phyloP scores from a whole-genome alignment of 345 rosid species.

The Boechera divaricarpa region DNA sequence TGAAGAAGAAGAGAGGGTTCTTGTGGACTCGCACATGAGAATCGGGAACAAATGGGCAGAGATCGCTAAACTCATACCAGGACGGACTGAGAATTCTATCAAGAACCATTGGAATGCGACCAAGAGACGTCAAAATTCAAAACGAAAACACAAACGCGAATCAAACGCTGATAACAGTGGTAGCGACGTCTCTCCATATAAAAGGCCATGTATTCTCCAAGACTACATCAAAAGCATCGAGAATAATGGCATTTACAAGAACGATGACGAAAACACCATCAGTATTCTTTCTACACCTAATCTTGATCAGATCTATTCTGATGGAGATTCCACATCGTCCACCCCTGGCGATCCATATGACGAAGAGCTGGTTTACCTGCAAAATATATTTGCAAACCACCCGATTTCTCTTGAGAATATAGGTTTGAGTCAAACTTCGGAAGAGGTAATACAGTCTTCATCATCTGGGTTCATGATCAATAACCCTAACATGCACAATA shows the following conservation, averaged over 20 bases:
- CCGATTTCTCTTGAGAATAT: conserved; percentile 38
- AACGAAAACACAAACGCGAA: conserved; percentile 60
- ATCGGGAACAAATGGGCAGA: conserved; percentile 96
- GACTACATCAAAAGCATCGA: conserved; percentile 74
- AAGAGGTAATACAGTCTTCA: conserved; percentile 29
- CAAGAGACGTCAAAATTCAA: conserved; percentile 76
- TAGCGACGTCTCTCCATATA: conserved; percentile 36
- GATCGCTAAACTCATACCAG: conserved; percentile 81
- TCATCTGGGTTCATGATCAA: conserved; percentile 36
- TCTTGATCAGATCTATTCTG: conserved; percentile 40
- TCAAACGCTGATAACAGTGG: conserved; percentile 31
- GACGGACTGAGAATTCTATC: conserved; percentile 87
- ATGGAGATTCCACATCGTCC: conserved; percentile 45
- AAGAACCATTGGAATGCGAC: conserved; percentile 99
- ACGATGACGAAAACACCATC: conserved; percentile 10
- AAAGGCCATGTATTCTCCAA: conserved; percentile 70
- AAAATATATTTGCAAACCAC: conserved; percentile 57
- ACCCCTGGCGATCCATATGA: conserved; percentile 61
- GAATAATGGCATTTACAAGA: conserved; percentile 34
- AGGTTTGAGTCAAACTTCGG: conserved; percentile 29
- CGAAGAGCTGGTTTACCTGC: conserved; percentile 73
- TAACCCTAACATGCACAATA: conserved; percentile 17
- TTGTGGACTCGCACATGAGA: conserved; percentile 74
- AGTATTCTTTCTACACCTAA: conserved; percentile 30
- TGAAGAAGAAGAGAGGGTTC: conserved; percentile 79